Evolutionary conservation across 768 basidiomycete genomes (phyloP), one percentile per base, ranked within the genome.

Genomic region (Coprinellus micaceus): DNA sequence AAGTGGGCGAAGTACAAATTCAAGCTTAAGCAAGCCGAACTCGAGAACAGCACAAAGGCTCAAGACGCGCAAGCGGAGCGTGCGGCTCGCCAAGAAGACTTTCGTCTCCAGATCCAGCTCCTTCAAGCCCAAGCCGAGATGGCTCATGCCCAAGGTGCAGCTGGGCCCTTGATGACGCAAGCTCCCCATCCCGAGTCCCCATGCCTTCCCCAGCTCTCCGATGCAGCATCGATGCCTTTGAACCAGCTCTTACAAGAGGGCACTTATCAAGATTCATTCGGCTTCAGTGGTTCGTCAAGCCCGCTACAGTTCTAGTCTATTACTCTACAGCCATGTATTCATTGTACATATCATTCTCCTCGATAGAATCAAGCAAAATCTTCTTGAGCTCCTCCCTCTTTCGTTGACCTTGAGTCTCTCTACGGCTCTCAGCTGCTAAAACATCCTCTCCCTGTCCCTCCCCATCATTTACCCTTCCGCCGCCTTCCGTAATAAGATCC

Each of bases 51-150:
- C 9, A 39, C 50, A 13, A 36, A 44, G 37, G 37, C n/a, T n/a
- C 41, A 24, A 13, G 47, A 29, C 30, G 59, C 59, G 12, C 53
- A 45, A 29, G 13, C 29, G 2, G 59, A 55, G 10, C 52, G 41
- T n/a, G 25, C 45, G 36, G 5, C 49, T 0, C 40, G 50, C 4
- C 24, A 40, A 24, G 53, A 60, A 43, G 61, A 58, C 11, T 30
- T 60, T 15, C 30, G 17, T 24, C 52, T 62, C 21, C 53, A 58
- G 40, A 26, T 62, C 7, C 53, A 62, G 30, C 19, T 62, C 17
- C 54, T 43, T 6, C 47, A 21, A 13, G 21, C 28, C 36, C 30
- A 4, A 15, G 15, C 51, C 22, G 22, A 46, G 12, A 15, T 9
- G 19, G 28, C 36, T 22, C 51, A 22, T 25, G 10, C n/a, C 25